Conservation (phyloP, 495 filamentous ascomycete species). For the Tuber umbilicatum region DNA sequence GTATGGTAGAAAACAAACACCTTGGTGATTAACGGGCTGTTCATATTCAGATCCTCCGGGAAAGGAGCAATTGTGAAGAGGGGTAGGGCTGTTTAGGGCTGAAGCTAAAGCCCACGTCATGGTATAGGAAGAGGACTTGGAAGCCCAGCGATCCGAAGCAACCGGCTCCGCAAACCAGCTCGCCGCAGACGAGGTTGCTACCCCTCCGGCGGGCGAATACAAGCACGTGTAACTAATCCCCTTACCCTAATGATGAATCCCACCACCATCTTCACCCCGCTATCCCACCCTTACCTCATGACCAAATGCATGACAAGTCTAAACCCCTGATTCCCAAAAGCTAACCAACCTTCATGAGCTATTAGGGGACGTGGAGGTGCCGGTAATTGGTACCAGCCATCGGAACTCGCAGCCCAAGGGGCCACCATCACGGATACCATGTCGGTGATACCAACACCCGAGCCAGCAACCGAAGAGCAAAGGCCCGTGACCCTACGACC, state of each 20-base stretch:
- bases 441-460: slow-evolving; percentile 30
- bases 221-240: slow-evolving; percentile 36
- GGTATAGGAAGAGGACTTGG: slow-evolving; percentile 34
- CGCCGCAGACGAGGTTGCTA: slow-evolving; percentile 14
- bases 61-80: background rate
- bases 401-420: slow-evolving; percentile 24
- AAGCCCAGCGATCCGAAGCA: slow-evolving; percentile 34
- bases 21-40: background rate
- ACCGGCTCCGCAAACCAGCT: slow-evolving; percentile 19
- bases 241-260: background rate
- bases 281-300: background rate
- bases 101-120: slow-evolving; percentile 17
- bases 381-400: slow-evolving; percentile 39
- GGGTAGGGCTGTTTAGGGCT: background rate
- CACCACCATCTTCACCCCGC: background rate
- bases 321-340: background rate
- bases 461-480: slow-evolving; percentile 25
- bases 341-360: slow-evolving; percentile 19
- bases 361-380: slow-evolving; percentile 38
- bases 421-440: slow-evolving; percentile 24
- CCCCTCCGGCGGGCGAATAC: slow-evolving; percentile 32
- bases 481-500: slow-evolving; percentile 16
- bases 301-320: slow-evolving; percentile 6
- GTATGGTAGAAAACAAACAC: slow-evolving; percentile 20
- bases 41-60: background rate